phyloP scores from a whole-genome alignment of 805 yeast species.

The Lachancea nothofagi region DNA sequence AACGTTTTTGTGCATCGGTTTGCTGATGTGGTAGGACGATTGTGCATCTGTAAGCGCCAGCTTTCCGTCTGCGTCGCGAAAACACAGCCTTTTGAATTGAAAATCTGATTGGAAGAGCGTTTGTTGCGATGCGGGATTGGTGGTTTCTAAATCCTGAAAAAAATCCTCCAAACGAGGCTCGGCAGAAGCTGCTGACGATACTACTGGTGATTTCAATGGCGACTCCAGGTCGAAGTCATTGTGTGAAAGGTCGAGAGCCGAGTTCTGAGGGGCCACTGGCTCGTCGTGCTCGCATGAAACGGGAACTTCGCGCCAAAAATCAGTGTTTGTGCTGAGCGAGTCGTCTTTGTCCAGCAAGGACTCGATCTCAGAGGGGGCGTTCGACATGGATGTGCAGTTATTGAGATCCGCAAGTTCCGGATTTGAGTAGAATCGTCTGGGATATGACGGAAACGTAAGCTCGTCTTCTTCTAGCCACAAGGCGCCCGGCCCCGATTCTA shows the following conservation, averaged over 20 bases:
- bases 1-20: background rate
- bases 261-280: constrained; percentile 5
- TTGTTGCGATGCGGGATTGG: constrained; percentile 1
- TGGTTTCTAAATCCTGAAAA: constrained; percentile 6
- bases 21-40: constrained; percentile 4
- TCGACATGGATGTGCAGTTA: background rate
- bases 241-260: background rate
- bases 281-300: constrained; percentile 12
- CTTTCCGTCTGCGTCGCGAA: constrained; percentile 31
- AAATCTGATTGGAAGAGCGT: constrained; percentile 11
- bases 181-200: background rate
- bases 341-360: constrained; percentile 8
- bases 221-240: background rate
- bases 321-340: constrained; percentile 18
- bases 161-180: constrained; percentile 10
- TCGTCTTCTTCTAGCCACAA: constrained; percentile 19
- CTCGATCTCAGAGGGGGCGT: constrained; percentile 6
- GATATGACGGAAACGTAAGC: constrained; percentile 17
- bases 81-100: constrained; percentile 26
- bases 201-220: constrained; percentile 4
- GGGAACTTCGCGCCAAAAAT: constrained; percentile 32
- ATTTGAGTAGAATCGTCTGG: constrained; percentile 18
- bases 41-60: constrained; percentile 18
- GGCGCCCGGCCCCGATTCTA: constrained; percentile 12
- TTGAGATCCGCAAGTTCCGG: background rate